Evolutionary conservation across 345 rosid genomes (phyloP).

Genomic region (Dipteronia dyeriana): DNA sequence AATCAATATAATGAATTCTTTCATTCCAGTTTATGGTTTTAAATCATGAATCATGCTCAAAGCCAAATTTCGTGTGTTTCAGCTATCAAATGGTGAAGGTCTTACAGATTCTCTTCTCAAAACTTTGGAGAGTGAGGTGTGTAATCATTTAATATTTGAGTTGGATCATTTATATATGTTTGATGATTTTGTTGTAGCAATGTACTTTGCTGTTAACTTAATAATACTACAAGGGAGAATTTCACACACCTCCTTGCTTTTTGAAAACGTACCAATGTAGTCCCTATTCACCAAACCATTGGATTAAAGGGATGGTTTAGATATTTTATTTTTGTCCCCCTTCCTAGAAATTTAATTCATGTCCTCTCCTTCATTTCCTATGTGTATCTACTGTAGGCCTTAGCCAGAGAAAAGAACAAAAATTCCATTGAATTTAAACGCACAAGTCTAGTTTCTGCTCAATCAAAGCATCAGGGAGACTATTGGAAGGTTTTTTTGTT

Average conservation of each 20-base stretch:
- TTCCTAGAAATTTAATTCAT: slow-evolving; percentile 1
- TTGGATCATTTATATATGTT: not conserved
- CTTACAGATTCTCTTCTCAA: slow-evolving; percentile 35
- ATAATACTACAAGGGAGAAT: too few species aligned
- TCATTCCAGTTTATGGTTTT: not conserved
- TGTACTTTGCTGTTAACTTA: not conserved
- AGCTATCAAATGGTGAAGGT: slow-evolving; percentile 53
- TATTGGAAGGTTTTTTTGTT: slow-evolving; percentile 41
- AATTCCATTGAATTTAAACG: slow-evolving; percentile 41
- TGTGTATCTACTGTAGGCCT: slow-evolving; percentile 40
- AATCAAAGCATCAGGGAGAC: slow-evolving; percentile 42
- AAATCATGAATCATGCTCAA: slow-evolving; percentile 16
- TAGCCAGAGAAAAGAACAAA: slow-evolving; percentile 44
- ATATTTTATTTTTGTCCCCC: too few species aligned
- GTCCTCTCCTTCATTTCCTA: not conserved
- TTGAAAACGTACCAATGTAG: too few species aligned
- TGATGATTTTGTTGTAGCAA: not conserved
- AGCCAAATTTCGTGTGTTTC: slow-evolving; percentile 25
- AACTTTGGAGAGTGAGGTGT: slow-evolving; percentile 51
- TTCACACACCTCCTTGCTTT: too few species aligned
- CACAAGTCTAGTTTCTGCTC: slow-evolving; percentile 41
- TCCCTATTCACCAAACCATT: too few species aligned
- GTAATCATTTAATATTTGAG: slow-evolving; percentile 13
- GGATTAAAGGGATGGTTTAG: too few species aligned
- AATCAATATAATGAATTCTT: not conserved